Evolutionary conservation across 2,329 filamentous ascomycete genomes (phyloP), one percentile per base, ranked within the genome.

Genomic region (Biscogniauxia sp.): DNA sequence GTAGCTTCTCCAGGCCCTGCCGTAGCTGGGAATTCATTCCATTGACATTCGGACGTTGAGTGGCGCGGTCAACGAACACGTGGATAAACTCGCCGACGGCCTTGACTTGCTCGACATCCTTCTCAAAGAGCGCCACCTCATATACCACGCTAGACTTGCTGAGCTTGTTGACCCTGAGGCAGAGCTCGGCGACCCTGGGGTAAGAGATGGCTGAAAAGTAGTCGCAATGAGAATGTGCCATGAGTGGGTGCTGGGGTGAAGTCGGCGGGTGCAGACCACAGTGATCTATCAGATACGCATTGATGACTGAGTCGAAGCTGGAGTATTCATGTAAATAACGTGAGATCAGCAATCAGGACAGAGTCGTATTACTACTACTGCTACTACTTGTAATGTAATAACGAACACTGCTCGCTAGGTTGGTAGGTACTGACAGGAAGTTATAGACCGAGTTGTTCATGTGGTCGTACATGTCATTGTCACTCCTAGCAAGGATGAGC

Each of bases 401-500:
- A n/a, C n/a, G n/a, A n/a, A n/a, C n/a, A n/a, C n/a, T n/a, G 23
- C 23, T 23, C 23, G 23, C 23, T 23, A 23, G 23, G 23, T 9
- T 15, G 26, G 9, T 51, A 67, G 26, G 9, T 51, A 67, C 80
- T 72, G 75, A 88, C 83, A 96, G 82, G 64, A 90, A 89, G 69
- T 91, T 91, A 76, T 97, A 97, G 57, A 95, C 83, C 50, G 88
- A 90, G 73, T 96, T 97, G 78, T 97, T 97, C 82, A 96, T 87
- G 74, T 98, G 94, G 62, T 91, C 84, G 76, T 95, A 97, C 91
- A 96, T 95, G 78, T 97, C 93, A 73, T 96, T 96, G 76, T 97
- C 93, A 74, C 86, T 88, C 92, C 92, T 93, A 63, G 28, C 52
- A 49, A 32, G 25, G 7, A 32, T 66, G 54, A 62, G 60, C 50